Base-by-base conservation (phyloP, 768 basidiomycete genomes). In the Pisolithus sp. region DNA sequence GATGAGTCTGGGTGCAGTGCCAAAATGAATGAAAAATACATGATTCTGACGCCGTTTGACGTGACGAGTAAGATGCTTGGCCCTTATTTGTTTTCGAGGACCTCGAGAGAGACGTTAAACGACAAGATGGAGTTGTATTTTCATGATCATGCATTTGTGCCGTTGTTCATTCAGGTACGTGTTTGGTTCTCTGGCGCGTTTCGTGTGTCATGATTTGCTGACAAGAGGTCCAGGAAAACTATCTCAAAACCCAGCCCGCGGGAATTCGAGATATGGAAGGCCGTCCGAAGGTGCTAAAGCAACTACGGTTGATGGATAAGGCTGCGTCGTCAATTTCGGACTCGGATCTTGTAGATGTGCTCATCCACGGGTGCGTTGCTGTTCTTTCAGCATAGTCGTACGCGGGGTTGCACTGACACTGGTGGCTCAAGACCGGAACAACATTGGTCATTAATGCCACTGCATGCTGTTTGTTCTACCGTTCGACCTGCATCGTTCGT, bases 101-200 rank as follows among this genome's bases (percentile, higher is more conserved):
- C 89, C 0, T 79, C 85, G 24, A 80, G 87, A 47, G 84, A 92
- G 65, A 84, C 89, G 0, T 73, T 98, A 2, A 82, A 79, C 28
- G 92, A 97, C 57, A 97, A 97, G 73, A 89, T 95, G 74, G 95
- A 97, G 48, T 67, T 90, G 54, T 99, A 98, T 68, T 99, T 97
- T 71, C 93, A 96, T 52, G 96, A 99, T 61, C 89, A 92, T 63
- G 82, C 87, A 1, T 93, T 97, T 59, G 80, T 98, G 46, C 96
- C 95, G 0, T 69, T 99, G 30, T 98, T 99, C 68, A 88, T 98
- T 42, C 93, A 96, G 77, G 93, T 91, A 34, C 10, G 12, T 34
- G 12, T 10, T 34, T 34, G 3, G 9, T 34, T 34, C 31, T 9
- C 23, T 47, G n/a, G 17, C 6, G 55, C 91, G 10, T 34, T 13